Conservation (phyloP, 805 yeast species). For the Komagataella kurtzmanii region DNA sequence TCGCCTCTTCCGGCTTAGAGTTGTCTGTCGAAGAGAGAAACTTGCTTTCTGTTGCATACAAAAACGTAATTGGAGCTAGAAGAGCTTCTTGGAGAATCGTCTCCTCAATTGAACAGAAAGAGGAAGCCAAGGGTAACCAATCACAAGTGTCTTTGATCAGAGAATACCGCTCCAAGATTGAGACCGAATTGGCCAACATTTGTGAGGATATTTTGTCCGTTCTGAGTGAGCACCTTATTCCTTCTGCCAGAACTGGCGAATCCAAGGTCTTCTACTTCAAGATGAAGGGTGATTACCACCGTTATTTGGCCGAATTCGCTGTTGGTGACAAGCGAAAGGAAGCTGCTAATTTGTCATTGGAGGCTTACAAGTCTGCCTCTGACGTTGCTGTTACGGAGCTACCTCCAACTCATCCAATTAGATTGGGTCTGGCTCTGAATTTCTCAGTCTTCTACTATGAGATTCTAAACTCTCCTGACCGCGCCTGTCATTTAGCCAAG, state of each 20-base stretch:
- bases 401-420: conserved; percentile 97
- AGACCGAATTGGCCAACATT: conserved; percentile 80
- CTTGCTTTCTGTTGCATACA: conserved; percentile 92
- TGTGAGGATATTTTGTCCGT: conserved; percentile 90
- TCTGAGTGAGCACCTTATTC: conserved; percentile 79
- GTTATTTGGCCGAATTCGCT: conserved; percentile 96
- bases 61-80: conserved; percentile 97
- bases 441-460: conserved; percentile 97
- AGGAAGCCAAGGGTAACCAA: conserved; percentile 91
- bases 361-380: conserved; percentile 90
- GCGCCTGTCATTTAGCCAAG: conserved; percentile 97
- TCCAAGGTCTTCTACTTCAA: conserved; percentile 96
- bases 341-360: conserved; percentile 85
- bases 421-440: conserved; percentile 94
- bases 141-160: conserved; percentile 81
- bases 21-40: conserved; percentile 96
- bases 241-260: conserved; percentile 93
- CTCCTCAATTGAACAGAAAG: conserved; percentile 95
- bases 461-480: conserved; percentile 95
- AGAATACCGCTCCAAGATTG: conserved; percentile 91
- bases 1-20: conserved; percentile 92
- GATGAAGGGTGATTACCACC: conserved; percentile 99
- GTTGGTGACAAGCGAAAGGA: conserved; percentile 82
- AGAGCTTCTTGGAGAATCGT: conserved; percentile 99
- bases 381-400: conserved; percentile 94